Percentiles rank a stretch among this genome's conserved stretches.
Conservation (phyloP, 2,329 filamentous ascomycete genomes). For the Trichoderma atroviride region DNA sequence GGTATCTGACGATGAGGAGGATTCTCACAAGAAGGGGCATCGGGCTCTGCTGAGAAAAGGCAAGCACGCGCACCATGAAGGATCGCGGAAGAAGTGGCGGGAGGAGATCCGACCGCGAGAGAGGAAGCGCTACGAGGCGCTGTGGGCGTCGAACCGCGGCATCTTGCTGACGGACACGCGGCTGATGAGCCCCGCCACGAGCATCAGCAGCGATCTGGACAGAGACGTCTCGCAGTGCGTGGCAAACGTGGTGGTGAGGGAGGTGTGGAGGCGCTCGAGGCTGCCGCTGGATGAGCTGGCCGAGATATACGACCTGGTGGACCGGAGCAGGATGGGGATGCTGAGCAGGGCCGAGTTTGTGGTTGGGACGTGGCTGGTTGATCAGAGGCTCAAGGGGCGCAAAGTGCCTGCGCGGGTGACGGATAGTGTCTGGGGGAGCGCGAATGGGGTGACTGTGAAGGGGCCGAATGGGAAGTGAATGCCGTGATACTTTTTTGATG, state of each 20-base stretch:
- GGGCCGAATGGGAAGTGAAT: slow-evolving; percentile 37
- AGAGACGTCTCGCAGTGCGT: slow-evolving; percentile 54
- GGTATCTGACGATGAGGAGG: slow-evolving; percentile 56
- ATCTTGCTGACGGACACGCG: slow-evolving; percentile 44
- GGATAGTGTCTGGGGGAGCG: slow-evolving; percentile 77
- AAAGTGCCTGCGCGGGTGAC: slow-evolving; percentile 73
- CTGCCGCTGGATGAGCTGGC: slow-evolving; percentile 69
- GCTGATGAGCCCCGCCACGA: slow-evolving; percentile 27
- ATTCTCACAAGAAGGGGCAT: slow-evolving; percentile 52
- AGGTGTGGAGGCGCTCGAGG: slow-evolving; percentile 74
- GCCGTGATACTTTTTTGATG: background rate
- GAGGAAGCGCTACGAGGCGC: slow-evolving; percentile 78
- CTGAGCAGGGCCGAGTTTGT: slow-evolving; percentile 74
- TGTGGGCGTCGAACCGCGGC: slow-evolving; percentile 82
- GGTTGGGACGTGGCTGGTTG: slow-evolving; percentile 80
- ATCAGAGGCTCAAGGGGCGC: slow-evolving; percentile 76
- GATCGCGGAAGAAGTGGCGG: slow-evolving; percentile 73
- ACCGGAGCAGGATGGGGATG: slow-evolving; percentile 55
- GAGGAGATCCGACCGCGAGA: slow-evolving; percentile 73
- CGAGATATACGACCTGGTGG: slow-evolving; percentile 78
- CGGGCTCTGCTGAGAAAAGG: slow-evolving; percentile 56
- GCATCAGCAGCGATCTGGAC: slow-evolving; percentile 28
- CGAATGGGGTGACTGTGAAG: slow-evolving; percentile 49
- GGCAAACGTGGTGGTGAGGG: slow-evolving; percentile 67
- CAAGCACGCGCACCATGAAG: slow-evolving; percentile 77